Percentiles rank a stretch among this genome's conserved stretches.
Evolutionary conservation across 805 yeast species (phyloP).

Genomic region (Metschnikowia sp.): DNA sequence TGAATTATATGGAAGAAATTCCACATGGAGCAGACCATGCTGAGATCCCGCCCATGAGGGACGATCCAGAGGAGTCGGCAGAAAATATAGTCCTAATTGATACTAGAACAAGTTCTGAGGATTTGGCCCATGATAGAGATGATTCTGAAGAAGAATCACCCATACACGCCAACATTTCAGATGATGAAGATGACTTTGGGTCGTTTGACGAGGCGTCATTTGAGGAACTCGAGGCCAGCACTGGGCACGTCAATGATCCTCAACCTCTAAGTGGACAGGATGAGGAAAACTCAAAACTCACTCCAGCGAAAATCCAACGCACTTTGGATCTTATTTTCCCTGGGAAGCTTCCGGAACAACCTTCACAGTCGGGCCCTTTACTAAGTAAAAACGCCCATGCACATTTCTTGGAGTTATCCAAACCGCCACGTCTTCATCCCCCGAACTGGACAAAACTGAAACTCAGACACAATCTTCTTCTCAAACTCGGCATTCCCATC

Average conservation of each 20-base stretch:
- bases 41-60: background rate
- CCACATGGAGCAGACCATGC: background rate
- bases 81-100: too few relatives aligned
- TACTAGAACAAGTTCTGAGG: background rate
- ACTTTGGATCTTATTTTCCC: conserved; percentile 15
- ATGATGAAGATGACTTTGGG: conserved; percentile 35
- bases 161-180: conserved; percentile 5
- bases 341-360: background rate
- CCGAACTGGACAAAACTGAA: conserved; percentile 69
- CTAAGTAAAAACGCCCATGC: conserved; percentile 34
- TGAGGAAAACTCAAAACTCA: background rate
- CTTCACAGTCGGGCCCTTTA: conserved; percentile 4
- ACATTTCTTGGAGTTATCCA: conserved; percentile 47
- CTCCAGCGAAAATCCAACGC: conserved; percentile 6
- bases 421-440: conserved; percentile 48
- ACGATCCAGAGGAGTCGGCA: too few relatives aligned
- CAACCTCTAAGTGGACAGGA: too few relatives aligned
- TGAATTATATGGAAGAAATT: background rate
- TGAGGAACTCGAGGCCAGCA: conserved; percentile 15
- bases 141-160: background rate
- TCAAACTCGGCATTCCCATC: conserved; percentile 69
- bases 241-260: too few relatives aligned
- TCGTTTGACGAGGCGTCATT: conserved; percentile 36
- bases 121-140: background rate
- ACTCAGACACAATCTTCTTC: conserved; percentile 58